Base-by-base conservation (phyloP, 108 stramenopile species). In the Conticribra guillardii region DNA sequence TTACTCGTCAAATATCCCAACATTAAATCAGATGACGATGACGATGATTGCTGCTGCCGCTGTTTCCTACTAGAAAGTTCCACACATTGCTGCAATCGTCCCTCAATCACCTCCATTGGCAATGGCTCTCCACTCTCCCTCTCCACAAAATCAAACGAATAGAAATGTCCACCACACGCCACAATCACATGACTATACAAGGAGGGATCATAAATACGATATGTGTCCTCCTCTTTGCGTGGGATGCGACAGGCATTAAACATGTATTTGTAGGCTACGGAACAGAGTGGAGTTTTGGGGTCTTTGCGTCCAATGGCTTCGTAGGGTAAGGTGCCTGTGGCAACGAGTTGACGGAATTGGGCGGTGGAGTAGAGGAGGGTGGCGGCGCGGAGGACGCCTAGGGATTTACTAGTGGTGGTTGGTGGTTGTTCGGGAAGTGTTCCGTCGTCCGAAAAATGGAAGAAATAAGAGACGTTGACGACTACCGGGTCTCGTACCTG, bases 181-280 rank as follows among this genome's bases (percentile, higher is more conserved):
- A 96, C 90, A 37, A 92, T 59, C 33, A 80, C 87, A 79, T 96
- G 95, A 44, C 55, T 85, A 50, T 91, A 50, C 29, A 76, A 65
- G 24, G 76, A 57, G 0, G 95, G 92, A 58, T 93, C 92, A 64
- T 92, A 92, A 37, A 96, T 88, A 27, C 79, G 82, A 60, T 93
- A 93, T 2, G 85, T 58, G 79, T 96, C 95, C 46, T 88, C 82
- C 7, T 81, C 75, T 59, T 60, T 73, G 16, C 64, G 75, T 24
- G 95, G 95, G 68, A 96, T 81, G 15, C 95, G 81, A 74, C 91
- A 94, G 1, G 91, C 88, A 71, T 96, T 89, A 76, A 96, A 95
- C 94, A 96, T 91, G 78, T 96, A 96, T 59, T 96, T 96, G 85
- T 79, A 96, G 4, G 95, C 92, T 2, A 82, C 87, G 24, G 84